Evolutionary conservation across 31 red algal genomes (phyloP).

Genomic region (Endocladia muricata): DNA sequence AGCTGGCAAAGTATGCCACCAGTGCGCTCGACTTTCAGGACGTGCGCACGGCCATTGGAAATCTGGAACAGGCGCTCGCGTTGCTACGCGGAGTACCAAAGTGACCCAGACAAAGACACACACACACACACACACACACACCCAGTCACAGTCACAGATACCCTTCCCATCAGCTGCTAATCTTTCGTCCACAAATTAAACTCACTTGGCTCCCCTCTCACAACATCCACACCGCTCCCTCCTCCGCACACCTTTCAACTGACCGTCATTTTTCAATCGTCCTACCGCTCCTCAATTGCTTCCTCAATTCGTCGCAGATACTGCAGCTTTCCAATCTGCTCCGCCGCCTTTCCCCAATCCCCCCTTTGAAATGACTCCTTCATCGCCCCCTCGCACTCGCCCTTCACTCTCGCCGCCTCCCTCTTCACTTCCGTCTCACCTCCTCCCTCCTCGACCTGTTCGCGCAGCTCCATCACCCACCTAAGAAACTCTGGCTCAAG

Average conservation of each 20-base stretch:
- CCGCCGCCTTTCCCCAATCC: background rate
- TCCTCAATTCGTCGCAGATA: conserved; percentile 24
- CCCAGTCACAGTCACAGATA: too few species aligned
- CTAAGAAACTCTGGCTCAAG: conserved; percentile 9
- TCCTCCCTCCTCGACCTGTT: conserved; percentile 1
- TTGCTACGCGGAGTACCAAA: conserved; percentile 39
- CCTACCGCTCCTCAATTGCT: background rate
- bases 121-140: too few species aligned
- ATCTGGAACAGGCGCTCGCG: conserved; percentile 50
- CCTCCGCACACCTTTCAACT: too few species aligned
- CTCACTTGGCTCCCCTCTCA: too few species aligned
- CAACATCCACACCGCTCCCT: too few species aligned
- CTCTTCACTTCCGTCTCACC: background rate
- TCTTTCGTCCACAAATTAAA: too few species aligned
- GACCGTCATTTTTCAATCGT: too few species aligned
- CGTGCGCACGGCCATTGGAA: conserved; percentile 49
- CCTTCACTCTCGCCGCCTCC: background rate
- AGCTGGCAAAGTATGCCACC: conserved; percentile 65
- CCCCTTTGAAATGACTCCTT: conserved; percentile 10
- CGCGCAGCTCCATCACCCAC: conserved; percentile 40
- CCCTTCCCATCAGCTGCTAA: too few species aligned
- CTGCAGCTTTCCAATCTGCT: conserved; percentile 36
- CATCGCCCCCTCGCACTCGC: background rate
- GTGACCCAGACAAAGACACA: too few species aligned
- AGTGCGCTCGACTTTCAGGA: conserved; percentile 93